Base-by-base conservation (phyloP, 148 eudicot genomes). In the Vaccinium corymbosum region DNA sequence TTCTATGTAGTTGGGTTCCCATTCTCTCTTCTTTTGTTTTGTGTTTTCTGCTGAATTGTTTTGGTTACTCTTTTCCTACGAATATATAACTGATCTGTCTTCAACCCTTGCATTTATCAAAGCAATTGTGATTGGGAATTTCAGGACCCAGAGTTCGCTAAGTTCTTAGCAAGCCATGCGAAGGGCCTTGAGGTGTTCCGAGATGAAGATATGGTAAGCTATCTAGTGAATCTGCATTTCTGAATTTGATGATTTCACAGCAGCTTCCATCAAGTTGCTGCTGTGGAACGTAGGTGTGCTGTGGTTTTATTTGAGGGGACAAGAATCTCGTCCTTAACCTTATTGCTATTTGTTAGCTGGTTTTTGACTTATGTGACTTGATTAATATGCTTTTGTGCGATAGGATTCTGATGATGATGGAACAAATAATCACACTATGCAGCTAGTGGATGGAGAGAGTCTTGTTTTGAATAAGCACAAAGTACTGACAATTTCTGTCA, bases 351-450 rank as follows among this genome's bases (percentile, higher is more conserved):
- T 70, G 4, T 52, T 82, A 52, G 50, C 64, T 70, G 27, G 59
- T 72, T 25, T 55, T 59, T 52, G 27, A 4, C 4, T 59, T 6
- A 59, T 25, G 14, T 12, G 22, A 48, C 80, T 7, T 77, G 29
- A 52, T 82, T 48, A 49, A 25, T 55, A 46, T 27, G 59, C 35
- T 79, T 80, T 56, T 84, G 82, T 84, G 81, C 82, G n/a, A 81
- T 89, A 97, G 99, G 82, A 84, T 83, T 97, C 94, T 81, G 99
- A 94, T 79, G 98, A 90, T 77, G 98, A 94, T 66, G 93, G 90
- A 57, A 78, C 57, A 48, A 82, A 87, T 77, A 80, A 90, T 84
- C 85, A 84, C 17, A 81, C 64, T 66, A 79, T 61, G 59, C 86
- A 87, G 72, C 78, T 85, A 29, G 68, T 51, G 78, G 86, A 86